phyloP scores from a whole-genome alignment of 768 basidiomycete genomes.

The Sarcomyxa edulis region DNA sequence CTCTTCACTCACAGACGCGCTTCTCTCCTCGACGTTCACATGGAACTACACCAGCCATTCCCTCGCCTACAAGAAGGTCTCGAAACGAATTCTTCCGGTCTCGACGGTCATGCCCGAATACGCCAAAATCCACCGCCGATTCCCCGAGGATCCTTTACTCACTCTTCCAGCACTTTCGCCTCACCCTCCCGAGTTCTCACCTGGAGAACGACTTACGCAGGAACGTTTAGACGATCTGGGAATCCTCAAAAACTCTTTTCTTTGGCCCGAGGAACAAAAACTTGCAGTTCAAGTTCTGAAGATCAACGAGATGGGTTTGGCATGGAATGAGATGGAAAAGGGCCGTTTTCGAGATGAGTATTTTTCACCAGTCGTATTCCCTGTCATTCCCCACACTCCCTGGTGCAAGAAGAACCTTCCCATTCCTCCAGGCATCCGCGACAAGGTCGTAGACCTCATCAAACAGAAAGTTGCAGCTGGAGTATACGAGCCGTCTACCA shows the following conservation, averaged over 20 bases:
- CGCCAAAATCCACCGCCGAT: slow-evolving; percentile 9
- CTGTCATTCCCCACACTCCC: slow-evolving; percentile 26
- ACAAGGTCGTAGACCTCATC: slow-evolving; percentile 26
- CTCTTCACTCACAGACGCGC: no score
- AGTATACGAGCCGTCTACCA: slow-evolving; percentile 32
- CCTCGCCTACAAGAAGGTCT: slow-evolving; percentile 17
- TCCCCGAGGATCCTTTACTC: slow-evolving; percentile 21
- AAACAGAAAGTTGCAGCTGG: slow-evolving; percentile 29
- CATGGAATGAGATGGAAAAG: slow-evolving; percentile 24
- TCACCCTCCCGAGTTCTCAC: slow-evolving; percentile 16
- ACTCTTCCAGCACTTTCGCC: slow-evolving; percentile 12
- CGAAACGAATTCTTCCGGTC: slow-evolving; percentile 12
- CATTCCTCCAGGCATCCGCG: slow-evolving; percentile 22
- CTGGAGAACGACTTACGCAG: slow-evolving; percentile 12
- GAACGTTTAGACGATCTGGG: slow-evolving; percentile 18
- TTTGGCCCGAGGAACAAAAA: slow-evolving; percentile 22
- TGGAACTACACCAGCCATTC: not conserved
- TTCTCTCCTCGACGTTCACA: slow-evolving; percentile 7
- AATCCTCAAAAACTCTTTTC: slow-evolving; percentile 13
- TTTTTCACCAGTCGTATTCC: slow-evolving; percentile 27
- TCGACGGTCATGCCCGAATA: no score
- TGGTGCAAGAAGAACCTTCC: slow-evolving; percentile 27
- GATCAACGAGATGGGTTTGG: slow-evolving; percentile 18
- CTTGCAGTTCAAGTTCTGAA: slow-evolving; percentile 16
- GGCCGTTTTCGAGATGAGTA: slow-evolving; percentile 18